phyloP scores from a whole-genome alignment of 805 yeast species.

The Debaryomyces maramus region DNA sequence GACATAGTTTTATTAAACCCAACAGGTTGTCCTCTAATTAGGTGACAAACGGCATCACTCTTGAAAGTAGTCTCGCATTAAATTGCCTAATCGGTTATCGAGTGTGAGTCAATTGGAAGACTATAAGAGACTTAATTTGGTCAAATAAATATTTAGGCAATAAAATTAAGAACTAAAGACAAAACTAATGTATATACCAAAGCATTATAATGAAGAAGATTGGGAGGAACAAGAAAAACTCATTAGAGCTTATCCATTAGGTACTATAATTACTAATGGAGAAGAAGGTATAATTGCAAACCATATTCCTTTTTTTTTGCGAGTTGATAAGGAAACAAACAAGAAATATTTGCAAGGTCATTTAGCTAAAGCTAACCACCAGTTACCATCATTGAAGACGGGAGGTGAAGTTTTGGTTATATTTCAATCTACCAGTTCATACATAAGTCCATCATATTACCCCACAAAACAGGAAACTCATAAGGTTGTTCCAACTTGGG shows the following conservation, averaged over 20 bases:
- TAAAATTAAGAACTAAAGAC: neutral
- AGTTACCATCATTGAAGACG: conserved; percentile 40
- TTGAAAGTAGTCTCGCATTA: neutral
- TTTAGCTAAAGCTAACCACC: conserved; percentile 53
- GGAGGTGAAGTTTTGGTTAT: conserved; percentile 47
- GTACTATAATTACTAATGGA: conserved; percentile 46
- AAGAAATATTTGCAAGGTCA: conserved; percentile 52
- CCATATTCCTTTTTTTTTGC: conserved; percentile 55
- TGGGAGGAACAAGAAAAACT: conserved; percentile 42
- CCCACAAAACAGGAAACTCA: conserved; percentile 55
- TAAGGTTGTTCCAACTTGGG: conserved; percentile 72
- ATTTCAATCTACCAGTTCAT: conserved; percentile 53
- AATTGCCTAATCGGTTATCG: neutral
- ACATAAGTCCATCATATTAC: conserved; percentile 62
- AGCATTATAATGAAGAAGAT: conserved; percentile 26
- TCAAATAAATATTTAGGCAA: neutral
- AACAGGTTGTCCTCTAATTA: no score
- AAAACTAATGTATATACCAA: conserved; percentile 40
- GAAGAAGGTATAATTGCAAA: conserved; percentile 48
- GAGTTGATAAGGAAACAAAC: conserved; percentile 34
- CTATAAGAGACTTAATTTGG: neutral
- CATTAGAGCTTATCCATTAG: conserved; percentile 52
- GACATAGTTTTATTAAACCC: no score
- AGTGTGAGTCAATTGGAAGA: no score
- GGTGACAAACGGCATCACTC: neutral